phyloP scores from a whole-genome alignment of 2,329 filamentous ascomycete species.

The Aspergillus fumigatiaffinis region DNA sequence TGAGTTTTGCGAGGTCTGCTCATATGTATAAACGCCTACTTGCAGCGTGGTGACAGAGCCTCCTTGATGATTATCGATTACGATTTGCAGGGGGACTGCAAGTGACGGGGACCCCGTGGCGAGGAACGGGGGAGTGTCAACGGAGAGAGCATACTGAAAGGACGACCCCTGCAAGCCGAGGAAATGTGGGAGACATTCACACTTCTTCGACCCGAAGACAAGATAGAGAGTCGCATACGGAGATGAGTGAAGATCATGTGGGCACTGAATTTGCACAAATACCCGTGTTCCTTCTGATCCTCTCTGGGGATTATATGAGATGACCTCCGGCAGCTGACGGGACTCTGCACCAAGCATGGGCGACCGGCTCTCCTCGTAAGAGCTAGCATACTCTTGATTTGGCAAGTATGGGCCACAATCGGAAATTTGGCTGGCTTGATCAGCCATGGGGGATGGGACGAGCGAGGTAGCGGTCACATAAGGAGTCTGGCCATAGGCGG shows the following conservation, averaged over 20 bases:
- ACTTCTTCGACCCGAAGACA: constrained; percentile 74
- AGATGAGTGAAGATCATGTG: constrained; percentile 67
- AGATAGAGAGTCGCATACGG: constrained; percentile 57
- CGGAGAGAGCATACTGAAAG: constrained; percentile 68
- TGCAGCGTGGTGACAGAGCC: constrained; percentile 49
- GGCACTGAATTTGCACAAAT: constrained; percentile 68
- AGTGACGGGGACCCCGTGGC: constrained; percentile 53
- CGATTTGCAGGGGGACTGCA: constrained; percentile 56
- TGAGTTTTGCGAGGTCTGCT: constrained; percentile 42
- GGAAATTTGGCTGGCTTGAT: constrained; percentile 38
- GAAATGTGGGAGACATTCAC: constrained; percentile 63
- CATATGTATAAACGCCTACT: constrained; percentile 61
- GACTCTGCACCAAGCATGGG: constrained; percentile 63
- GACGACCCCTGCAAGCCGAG: constrained; percentile 53
- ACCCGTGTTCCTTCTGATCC: constrained; percentile 69
- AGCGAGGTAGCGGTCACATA: constrained; percentile 35
- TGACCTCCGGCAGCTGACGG: constrained; percentile 60
- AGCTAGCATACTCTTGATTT: constrained; percentile 38
- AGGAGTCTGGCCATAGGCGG: constrained; percentile 35
- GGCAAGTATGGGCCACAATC: constrained; percentile 39
- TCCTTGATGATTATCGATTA: constrained; percentile 56
- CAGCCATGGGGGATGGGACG: constrained; percentile 39
- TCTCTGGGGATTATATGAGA: constrained; percentile 65
- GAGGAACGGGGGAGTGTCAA: constrained; percentile 66
- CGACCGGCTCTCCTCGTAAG: constrained; percentile 60